These are phyloP conservation scores for Paramecium bursaria DNA, from an alignment of 73 alveolate genomes.

Conservation along the genomic window DNA sequence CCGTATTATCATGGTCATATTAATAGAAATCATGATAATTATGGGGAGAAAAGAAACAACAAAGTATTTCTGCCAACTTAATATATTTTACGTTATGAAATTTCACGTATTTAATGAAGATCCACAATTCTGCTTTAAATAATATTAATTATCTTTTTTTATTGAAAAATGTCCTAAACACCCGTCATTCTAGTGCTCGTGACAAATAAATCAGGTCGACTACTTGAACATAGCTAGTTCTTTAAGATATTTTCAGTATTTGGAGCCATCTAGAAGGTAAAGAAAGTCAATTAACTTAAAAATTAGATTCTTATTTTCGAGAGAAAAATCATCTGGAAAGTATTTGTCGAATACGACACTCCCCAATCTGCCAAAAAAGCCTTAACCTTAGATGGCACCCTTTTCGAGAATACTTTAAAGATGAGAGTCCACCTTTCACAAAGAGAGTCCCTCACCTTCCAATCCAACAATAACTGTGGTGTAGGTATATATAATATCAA, in stretches of 20 bases:
- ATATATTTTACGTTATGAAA: no score
- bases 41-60: no score
- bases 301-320: constrained; percentile 47
- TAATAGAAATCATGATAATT: no score
- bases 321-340: constrained; percentile 60
- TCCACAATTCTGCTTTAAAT: no score
- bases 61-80: no score
- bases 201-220: constrained; percentile 49
- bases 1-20: no score
- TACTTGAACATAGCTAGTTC: constrained; percentile 50
- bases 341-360: constrained; percentile 37
- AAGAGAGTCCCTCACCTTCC: constrained; percentile 30
- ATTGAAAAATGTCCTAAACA: no score
- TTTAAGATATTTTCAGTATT: constrained; percentile 43
- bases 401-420: constrained; percentile 14
- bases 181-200: constrained; percentile 56
- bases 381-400: constrained; percentile 51
- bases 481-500: constrained; percentile 8
- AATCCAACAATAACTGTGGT: constrained; percentile 54
- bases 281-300: not conserved
- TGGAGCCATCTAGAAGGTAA: constrained; percentile 50
- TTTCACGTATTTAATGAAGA: no score
- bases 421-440: constrained; percentile 61
- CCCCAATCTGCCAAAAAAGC: constrained; percentile 33
- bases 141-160: no score